Conservation (phyloP, 2,329 filamentous ascomycete genomes). For the Didymella segeticola region DNA sequence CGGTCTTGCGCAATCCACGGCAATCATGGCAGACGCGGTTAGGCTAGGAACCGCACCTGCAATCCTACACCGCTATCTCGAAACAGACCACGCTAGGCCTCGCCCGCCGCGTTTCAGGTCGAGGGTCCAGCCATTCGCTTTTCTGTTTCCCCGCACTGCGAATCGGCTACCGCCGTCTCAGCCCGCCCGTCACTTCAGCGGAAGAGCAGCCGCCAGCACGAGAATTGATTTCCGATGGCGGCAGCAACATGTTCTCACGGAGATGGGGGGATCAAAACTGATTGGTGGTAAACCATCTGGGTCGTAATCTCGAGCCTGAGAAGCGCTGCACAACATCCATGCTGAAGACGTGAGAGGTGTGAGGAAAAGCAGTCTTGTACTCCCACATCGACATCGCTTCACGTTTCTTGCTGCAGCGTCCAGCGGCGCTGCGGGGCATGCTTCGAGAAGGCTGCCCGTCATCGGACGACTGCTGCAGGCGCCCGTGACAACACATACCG, state of each 20-base stretch:
- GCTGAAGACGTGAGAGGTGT: neutral
- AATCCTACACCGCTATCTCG: conserved; percentile 20
- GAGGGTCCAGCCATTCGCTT: conserved; percentile 16
- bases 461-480: conserved; percentile 8
- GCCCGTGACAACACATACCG: conserved; percentile 13
- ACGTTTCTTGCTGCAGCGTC: neutral
- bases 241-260: neutral
- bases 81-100: conserved; percentile 16
- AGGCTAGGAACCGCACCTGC: conserved; percentile 29
- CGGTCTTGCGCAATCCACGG: conserved; percentile 24
- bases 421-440: conserved; percentile 8
- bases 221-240: conserved; percentile 13
- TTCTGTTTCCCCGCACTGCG: conserved; percentile 16
- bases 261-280: neutral
- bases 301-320: neutral
- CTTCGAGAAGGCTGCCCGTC: conserved; percentile 13
- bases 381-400: conserved; percentile 4
- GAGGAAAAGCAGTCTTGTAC: conserved; percentile 1
- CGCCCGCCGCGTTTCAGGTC: conserved; percentile 14
- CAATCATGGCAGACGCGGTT: conserved; percentile 23
- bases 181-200: conserved; percentile 7
- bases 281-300: neutral
- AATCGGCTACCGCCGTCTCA: conserved; percentile 16
- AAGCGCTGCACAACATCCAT: neutral
- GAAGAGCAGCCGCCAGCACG: conserved; percentile 14